A percentile compares a stretch with the other conserved stretches of the same genome.
Evolutionary conservation across 306 rosid species (phyloP).

Genomic region (Gleditsia sinensis): DNA sequence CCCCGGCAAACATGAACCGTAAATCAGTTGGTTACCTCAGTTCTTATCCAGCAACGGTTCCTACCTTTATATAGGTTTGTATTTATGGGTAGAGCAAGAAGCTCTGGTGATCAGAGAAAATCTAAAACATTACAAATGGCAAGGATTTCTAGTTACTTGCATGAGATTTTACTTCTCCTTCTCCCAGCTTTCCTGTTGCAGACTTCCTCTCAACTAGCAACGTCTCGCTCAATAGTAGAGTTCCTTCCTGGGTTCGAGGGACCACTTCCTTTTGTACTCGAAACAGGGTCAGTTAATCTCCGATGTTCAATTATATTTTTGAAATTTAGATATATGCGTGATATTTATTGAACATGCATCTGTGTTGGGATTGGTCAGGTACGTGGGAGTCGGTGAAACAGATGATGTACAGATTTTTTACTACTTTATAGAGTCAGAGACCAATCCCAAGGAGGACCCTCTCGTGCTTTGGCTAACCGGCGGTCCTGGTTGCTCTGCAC

Average conservation of each 20-base stretch:
- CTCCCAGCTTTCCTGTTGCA: conserved; percentile 11
- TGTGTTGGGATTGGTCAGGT: conserved; percentile 34
- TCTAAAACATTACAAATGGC: too few relatives aligned
- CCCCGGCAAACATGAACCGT: too few relatives aligned
- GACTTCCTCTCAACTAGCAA: conserved; percentile 17
- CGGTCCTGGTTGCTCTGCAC: conserved; percentile 71
- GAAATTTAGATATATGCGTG: neutral
- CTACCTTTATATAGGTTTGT: too few relatives aligned
- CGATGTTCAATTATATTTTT: neutral
- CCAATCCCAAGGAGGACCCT: conserved; percentile 61
- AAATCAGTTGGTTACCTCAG: too few relatives aligned
- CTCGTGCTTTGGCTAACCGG: conserved; percentile 77
- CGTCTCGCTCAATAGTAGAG: conserved; percentile 31
- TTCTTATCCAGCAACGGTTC: too few relatives aligned
- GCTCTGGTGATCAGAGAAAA: too few relatives aligned
- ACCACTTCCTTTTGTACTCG: conserved; percentile 64
- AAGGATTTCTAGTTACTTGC: too few relatives aligned
- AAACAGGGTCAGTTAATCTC: conserved; percentile 70
- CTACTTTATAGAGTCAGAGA: conserved; percentile 65
- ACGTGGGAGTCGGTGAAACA: conserved; percentile 68
- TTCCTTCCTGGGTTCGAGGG: conserved; percentile 73
- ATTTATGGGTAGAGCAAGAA: too few relatives aligned
- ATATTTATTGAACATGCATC: too few relatives aligned
- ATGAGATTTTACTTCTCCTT: neutral
- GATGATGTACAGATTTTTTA: conserved; percentile 62